Evolutionary conservation across 805 yeast genomes (phyloP), one percentile per base, ranked within the genome.

Genomic region (Hagleromyces aurorensis): DNA sequence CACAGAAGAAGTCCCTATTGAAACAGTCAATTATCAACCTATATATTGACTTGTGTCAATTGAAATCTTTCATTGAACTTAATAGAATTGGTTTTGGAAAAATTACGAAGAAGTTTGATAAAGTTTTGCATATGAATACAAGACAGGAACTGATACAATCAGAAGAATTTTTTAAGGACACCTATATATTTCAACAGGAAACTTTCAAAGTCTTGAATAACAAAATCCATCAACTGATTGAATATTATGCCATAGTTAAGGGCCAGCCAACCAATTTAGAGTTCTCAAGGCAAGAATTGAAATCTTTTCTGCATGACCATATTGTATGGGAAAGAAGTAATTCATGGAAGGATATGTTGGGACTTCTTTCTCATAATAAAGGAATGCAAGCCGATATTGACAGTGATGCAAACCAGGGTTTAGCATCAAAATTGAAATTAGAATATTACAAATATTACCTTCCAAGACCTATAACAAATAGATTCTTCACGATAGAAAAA

Each of bases 261-360:
- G 59, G 36, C 40, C 64, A 46, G 24, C 39, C 40, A 24, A 36
- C 44, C 13, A 46, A 48, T 27, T 42, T 68, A 10, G 70, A 64
- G 16, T 45, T 58, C 7, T 73, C 75, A 19, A 68, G 60, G 41
- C 54, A 65, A 3, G 81, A 75, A 45, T 57, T 78, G 38, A 71
- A 73, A 33, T 66, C 76, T 2, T 73, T 68, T 38, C 60, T 89
- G 40, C 70, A 95, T 36, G 96, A 89, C 47, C 93, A 86, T 52
- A 82, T 87, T 26, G 95, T 87, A 12, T 89, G 95, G 93, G 96
- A 87, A 59, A 72, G 97, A 57, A 83, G 83, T 51, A 87, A 95
- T 0, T 94, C 86, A 12, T 87, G 97, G 97, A 76, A 91, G 46
- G 96, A 87, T 52, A 77, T 89, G 78, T 71, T 87, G 40, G 89